A percentile compares a stretch with the other conserved stretches of the same genome.
phyloP scores from a whole-genome alignment of 805 yeast genomes.

The Phaffomyces thermotolerans region DNA sequence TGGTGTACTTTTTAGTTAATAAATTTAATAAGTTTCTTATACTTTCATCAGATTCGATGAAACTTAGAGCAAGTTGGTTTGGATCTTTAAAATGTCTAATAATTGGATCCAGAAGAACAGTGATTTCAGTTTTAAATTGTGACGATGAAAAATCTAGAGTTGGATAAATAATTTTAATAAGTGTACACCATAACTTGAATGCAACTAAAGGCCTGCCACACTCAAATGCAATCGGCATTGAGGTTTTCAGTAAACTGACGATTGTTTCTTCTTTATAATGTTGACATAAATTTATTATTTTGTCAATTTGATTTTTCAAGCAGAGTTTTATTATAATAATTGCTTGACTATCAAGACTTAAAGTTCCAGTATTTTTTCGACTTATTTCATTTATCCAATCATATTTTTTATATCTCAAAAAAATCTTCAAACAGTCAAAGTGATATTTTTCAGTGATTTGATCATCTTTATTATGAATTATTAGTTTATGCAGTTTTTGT shows the following conservation, averaged over 20 bases:
- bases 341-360: not conserved
- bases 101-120: not conserved
- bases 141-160: not conserved
- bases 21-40: constrained; percentile 1
- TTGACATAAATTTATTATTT: too few species aligned
- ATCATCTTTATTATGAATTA: not conserved
- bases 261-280: not conserved
- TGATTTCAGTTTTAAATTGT: not conserved
- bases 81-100: not conserved
- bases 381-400: constrained; percentile 5
- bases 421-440: constrained; percentile 1
- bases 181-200: not conserved
- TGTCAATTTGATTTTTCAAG: too few species aligned
- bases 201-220: not conserved
- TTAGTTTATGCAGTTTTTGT: constrained; percentile 1
- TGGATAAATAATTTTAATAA: not conserved
- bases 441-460: constrained; percentile 1
- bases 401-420: constrained; percentile 8
- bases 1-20: not conserved
- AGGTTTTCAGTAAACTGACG: not conserved
- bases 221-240: not conserved
- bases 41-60: not conserved
- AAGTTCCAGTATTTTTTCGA: not conserved
- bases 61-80: not conserved
- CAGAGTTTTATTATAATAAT: not conserved